These are phyloP conservation scores for Jatropha curcas DNA, from an alignment of 345 rosid genomes.

Conservation along the genomic window DNA sequence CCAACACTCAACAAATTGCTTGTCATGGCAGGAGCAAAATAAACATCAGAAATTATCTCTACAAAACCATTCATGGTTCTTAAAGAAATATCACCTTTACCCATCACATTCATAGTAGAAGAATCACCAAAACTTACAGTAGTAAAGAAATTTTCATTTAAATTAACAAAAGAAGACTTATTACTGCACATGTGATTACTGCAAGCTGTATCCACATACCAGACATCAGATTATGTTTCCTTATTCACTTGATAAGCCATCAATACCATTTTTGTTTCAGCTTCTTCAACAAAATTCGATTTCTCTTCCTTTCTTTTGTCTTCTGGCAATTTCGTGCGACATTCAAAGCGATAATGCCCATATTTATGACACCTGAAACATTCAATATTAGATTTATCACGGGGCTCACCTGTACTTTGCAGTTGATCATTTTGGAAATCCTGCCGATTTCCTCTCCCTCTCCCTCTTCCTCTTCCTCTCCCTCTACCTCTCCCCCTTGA, in stretches of 20 bases:
- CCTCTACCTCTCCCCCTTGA: conserved; percentile 1
- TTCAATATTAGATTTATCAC: conserved; percentile 4
- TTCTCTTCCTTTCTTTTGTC: background rate
- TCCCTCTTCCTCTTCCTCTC: background rate
- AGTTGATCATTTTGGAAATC: background rate
- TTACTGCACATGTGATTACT: conserved; percentile 1
- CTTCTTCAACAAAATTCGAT: conserved; percentile 6
- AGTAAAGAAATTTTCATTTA: background rate
- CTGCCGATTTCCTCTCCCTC: background rate
- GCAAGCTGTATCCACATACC: conserved; percentile 8
- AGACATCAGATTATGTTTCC: background rate
- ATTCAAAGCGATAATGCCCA: background rate
- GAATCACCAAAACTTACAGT: background rate
- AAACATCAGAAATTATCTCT: background rate
- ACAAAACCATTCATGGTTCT: background rate
- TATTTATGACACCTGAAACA: conserved; percentile 7
- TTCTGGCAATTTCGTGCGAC: background rate
- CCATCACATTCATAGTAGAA: background rate
- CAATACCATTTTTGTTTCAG: background rate
- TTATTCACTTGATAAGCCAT: background rate
- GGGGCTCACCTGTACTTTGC: background rate
- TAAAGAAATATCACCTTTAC: background rate
- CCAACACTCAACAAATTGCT: conserved; percentile 1
- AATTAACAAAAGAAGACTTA: background rate
- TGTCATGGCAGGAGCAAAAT: background rate